Evolutionary conservation across 1,139 yeast genomes (phyloP).

Genomic region (Geotrichum candidum): DNA sequence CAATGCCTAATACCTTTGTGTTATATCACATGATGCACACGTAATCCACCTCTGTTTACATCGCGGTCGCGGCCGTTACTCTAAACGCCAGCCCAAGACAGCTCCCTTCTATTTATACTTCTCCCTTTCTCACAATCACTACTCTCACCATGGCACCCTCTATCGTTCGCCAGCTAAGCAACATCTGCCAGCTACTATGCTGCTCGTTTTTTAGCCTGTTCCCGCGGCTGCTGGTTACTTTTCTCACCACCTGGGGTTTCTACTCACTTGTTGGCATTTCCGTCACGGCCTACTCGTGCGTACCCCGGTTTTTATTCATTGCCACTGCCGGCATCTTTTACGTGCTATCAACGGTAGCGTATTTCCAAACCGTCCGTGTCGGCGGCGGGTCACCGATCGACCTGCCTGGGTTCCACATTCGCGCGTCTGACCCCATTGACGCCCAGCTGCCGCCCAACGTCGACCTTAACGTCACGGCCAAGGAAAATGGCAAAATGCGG

Average conservation of each 20-base stretch:
- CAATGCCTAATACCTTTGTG: no score
- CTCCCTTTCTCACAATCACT: not conserved
- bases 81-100: not conserved
- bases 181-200: slow-evolving; percentile 35
- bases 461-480: slow-evolving; percentile 36
- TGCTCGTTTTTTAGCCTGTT: slow-evolving; percentile 48
- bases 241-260: slow-evolving; percentile 54
- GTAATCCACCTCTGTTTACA: no score
- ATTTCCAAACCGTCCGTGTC: slow-evolving; percentile 46
- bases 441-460: slow-evolving; percentile 37
- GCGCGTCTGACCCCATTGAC: slow-evolving; percentile 23
- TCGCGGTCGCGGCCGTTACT: not conserved
- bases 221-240: slow-evolving; percentile 54
- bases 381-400: slow-evolving; percentile 53
- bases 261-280: slow-evolving; percentile 38
- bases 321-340: slow-evolving; percentile 28
- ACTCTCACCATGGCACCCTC: not conserved
- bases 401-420: slow-evolving; percentile 24
- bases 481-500: slow-evolving; percentile 46
- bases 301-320: slow-evolving; percentile 20
- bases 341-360: slow-evolving; percentile 39
- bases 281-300: slow-evolving; percentile 23
- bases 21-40: no score
- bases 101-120: not conserved
- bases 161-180: slow-evolving; percentile 6